phyloP scores from a whole-genome alignment of 73 alveolate species.

The Halteria grandinella region DNA sequence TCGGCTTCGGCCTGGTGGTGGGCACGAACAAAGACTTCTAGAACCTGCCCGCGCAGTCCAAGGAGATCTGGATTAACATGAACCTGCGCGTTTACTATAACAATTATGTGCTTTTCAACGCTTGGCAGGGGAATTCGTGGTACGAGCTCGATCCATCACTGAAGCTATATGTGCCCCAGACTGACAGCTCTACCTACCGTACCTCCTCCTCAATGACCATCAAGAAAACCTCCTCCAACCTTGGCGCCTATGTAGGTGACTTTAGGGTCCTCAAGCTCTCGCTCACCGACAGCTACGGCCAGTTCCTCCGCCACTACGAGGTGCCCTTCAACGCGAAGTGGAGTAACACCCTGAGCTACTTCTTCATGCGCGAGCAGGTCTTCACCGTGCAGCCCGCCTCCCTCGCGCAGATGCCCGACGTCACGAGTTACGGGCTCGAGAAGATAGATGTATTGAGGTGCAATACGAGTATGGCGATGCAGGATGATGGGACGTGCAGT shows the following conservation, averaged over 20 bases:
- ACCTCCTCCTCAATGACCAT: conserved; percentile 1
- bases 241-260: conserved; percentile 11
- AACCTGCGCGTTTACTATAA: conserved; percentile 12
- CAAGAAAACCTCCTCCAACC: background rate
- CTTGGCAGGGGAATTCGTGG: conserved; percentile 45
- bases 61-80: conserved; percentile 8
- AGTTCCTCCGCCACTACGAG: too few species aligned
- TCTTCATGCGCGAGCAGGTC: too few species aligned
- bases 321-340: too few species aligned
- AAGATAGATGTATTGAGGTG: too few species aligned
- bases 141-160: conserved; percentile 4
- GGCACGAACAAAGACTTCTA: background rate
- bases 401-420: too few species aligned
- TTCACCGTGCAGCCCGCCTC: too few species aligned
- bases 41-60: background rate
- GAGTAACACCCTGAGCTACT: too few species aligned
- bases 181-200: too few species aligned
- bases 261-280: conserved; percentile 4
- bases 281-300: too few species aligned
- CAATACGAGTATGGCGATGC: background rate
- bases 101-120: background rate
- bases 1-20: background rate
- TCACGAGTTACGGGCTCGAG: too few species aligned
- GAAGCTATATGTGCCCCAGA: background rate
- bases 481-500: conserved; percentile 38